A percentile compares a stretch with the other conserved stretches of the same genome.
phyloP scores from a whole-genome alignment of 2,329 filamentous ascomycete genomes.

The Cyanodermella asteris region DNA sequence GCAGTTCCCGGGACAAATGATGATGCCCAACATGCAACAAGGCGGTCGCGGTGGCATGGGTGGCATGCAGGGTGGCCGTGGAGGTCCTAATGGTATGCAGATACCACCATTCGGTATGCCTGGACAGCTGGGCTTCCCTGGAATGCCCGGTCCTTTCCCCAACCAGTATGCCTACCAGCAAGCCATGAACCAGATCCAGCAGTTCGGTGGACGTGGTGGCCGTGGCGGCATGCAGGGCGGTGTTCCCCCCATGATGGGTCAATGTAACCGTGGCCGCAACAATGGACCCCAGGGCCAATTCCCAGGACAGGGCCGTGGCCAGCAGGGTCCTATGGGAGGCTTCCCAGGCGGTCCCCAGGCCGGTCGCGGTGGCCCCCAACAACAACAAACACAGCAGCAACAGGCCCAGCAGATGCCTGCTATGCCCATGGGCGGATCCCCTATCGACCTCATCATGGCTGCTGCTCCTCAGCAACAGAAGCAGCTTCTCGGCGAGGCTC shows the following conservation, averaged over 20 bases:
- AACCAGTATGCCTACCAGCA: constrained; percentile 64
- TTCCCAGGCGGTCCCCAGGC: constrained; percentile 16
- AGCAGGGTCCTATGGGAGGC: constrained; percentile 18
- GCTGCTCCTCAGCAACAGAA: constrained; percentile 64
- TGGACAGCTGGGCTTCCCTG: constrained; percentile 43
- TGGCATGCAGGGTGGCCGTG: constrained; percentile 60
- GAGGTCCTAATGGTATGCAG: constrained; percentile 58
- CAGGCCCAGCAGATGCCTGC: neutral
- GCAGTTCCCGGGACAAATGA: constrained; percentile 33
- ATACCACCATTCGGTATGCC: constrained; percentile 69
- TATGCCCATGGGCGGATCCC: no score
- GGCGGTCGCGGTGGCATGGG: no score
- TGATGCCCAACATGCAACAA: no score
- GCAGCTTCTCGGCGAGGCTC: constrained; percentile 91
- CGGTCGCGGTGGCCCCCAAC: constrained; percentile 23
- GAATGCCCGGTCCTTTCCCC: constrained; percentile 46
- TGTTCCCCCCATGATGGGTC: constrained; percentile 44
- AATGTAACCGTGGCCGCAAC: constrained; percentile 21
- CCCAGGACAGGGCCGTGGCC: constrained; percentile 19
- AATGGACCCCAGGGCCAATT: constrained; percentile 20
- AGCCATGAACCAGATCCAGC: constrained; percentile 63
- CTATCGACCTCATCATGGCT: constrained; percentile 28
- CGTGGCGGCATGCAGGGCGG: constrained; percentile 52
- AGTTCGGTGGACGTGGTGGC: constrained; percentile 42
- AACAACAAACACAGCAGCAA: constrained; percentile 14